These are phyloP conservation scores for Triangularia verruculosa DNA, from an alignment of 2,329 filamentous ascomycete genomes.

Conservation along the genomic window DNA sequence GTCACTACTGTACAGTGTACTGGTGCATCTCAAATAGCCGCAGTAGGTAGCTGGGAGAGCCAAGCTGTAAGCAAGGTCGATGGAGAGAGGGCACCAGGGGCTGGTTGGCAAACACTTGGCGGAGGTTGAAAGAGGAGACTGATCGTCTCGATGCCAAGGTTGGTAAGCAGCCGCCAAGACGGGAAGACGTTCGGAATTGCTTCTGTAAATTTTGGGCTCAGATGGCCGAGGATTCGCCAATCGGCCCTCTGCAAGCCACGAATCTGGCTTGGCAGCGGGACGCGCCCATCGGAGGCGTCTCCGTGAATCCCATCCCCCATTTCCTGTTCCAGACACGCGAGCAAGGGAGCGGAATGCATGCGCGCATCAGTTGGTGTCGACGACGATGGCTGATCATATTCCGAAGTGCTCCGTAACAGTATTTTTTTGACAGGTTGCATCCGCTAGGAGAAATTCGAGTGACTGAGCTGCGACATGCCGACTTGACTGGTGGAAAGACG, in stretches of 20 bases:
- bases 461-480: conserved; percentile 19
- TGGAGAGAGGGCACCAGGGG: background rate
- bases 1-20: background rate
- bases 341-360: background rate
- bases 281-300: background rate
- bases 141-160: conserved; percentile 3
- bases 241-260: conserved; percentile 8
- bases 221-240: conserved; percentile 6
- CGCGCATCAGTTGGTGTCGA: too few species aligned
- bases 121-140: background rate
- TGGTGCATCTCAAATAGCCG: background rate
- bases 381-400: too few species aligned
- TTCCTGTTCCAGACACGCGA: background rate
- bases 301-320: background rate
- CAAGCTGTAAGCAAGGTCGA: background rate
- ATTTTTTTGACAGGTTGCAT: conserved; percentile 10
- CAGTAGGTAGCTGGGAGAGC: background rate
- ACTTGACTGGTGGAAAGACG: conserved; percentile 15
- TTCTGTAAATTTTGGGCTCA: conserved; percentile 7
- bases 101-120: background rate
- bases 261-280: conserved; percentile 10
- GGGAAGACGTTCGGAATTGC: conserved; percentile 13
- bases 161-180: conserved; percentile 19
- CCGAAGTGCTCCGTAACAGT: too few species aligned
- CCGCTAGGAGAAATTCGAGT: conserved; percentile 22